These are phyloP conservation scores for Chrysanthemum lavandulifolium DNA, from an alignment of 129 eudicot species.

Conservation along the genomic window DNA sequence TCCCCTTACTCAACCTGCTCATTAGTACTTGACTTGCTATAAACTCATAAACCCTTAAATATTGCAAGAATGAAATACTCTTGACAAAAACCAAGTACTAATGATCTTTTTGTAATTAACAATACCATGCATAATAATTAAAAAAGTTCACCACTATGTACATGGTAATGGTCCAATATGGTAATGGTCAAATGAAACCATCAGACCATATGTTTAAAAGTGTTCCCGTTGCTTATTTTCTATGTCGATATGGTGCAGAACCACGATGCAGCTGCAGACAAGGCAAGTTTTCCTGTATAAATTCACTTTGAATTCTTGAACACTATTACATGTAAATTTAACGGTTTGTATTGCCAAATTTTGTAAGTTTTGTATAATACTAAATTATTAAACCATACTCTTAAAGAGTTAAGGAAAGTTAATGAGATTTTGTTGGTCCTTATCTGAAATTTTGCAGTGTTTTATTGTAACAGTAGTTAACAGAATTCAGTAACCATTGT, in stretches of 20 bases:
- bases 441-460: constrained; percentile 1
- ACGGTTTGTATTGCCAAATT: constrained; percentile 14
- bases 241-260: constrained; percentile 20
- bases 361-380: constrained; percentile 4
- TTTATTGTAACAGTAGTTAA: neutral
- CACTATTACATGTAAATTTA: constrained; percentile 3
- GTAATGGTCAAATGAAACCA: too few relatives aligned
- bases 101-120: too few relatives aligned
- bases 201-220: too few relatives aligned
- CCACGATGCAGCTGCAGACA: constrained; percentile 4
- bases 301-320: neutral
- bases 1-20: too few relatives aligned
- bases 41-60: too few relatives aligned
- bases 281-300: constrained; percentile 8
- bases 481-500: neutral
- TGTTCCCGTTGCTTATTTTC: neutral
- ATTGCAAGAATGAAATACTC: too few relatives aligned
- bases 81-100: too few relatives aligned
- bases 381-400: neutral
- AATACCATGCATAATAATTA: too few relatives aligned
- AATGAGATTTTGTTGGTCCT: neutral
- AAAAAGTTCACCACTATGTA: too few relatives aligned
- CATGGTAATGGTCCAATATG: too few relatives aligned
- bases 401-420: constrained; percentile 3
- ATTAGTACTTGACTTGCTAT: too few relatives aligned